These are phyloP conservation scores for Lenzites betulinus DNA, from an alignment of 768 basidiomycete species.

Conservation along the genomic window DNA sequence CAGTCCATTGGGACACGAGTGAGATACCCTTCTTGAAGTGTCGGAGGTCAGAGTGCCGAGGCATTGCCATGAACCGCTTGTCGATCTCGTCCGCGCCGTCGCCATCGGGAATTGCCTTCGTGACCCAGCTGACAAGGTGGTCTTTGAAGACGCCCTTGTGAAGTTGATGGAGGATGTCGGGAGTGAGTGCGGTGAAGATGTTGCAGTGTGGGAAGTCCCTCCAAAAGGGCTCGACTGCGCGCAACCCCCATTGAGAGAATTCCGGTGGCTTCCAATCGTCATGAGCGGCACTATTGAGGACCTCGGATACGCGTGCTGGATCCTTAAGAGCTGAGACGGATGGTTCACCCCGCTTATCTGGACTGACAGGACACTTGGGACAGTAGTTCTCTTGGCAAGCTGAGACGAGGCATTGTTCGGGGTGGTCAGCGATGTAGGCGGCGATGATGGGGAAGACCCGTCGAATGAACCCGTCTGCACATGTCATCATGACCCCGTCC, in stretches of 20 bases:
- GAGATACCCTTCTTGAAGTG: too few species aligned
- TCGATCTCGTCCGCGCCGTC: slow-evolving; percentile 42
- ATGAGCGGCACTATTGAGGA: slow-evolving; percentile 2
- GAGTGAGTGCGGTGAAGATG: slow-evolving; percentile 33
- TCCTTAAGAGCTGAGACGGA: slow-evolving; percentile 6
- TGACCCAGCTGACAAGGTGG: slow-evolving; percentile 36
- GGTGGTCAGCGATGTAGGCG: slow-evolving; percentile 42
- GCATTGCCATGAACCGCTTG: slow-evolving; percentile 34
- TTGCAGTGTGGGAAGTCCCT: neutral
- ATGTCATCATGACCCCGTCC: slow-evolving; percentile 13
- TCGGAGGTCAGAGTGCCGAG: slow-evolving; percentile 36
- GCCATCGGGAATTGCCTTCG: slow-evolving; percentile 7
- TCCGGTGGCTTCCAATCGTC: neutral
- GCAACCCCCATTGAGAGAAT: slow-evolving; percentile 16
- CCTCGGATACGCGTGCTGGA: neutral
- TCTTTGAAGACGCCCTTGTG: slow-evolving; percentile 33
- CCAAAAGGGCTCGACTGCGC: slow-evolving; percentile 42
- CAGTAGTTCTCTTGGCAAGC: slow-evolving; percentile 28
- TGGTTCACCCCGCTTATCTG: slow-evolving; percentile 25
- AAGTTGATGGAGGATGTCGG: slow-evolving; percentile 31
- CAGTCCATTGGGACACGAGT: slow-evolving; percentile 43
- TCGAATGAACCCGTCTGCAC: slow-evolving; percentile 13
- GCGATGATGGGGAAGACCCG: slow-evolving; percentile 43
- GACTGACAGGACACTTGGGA: slow-evolving; percentile 31
- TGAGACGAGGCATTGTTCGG: slow-evolving; percentile 45